Percentiles rank a stretch among this genome's conserved stretches.
Evolutionary conservation across 345 rosid species (phyloP).

Genomic region (Arabis hirsuta): DNA sequence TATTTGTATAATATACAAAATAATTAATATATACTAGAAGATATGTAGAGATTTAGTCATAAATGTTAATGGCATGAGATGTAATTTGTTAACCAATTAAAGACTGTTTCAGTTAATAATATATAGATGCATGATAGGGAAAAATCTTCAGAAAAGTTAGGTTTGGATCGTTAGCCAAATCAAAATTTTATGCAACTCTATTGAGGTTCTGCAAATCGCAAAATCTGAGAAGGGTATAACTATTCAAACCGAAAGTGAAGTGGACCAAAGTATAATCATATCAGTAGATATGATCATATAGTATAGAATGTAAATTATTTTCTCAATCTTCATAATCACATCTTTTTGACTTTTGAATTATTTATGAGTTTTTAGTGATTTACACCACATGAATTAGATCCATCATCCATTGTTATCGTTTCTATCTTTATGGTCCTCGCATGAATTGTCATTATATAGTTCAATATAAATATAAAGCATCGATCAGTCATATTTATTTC

Average conservation of each 20-base stretch:
- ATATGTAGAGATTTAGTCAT: too few species aligned
- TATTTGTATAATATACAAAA: too few species aligned
- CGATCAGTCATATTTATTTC: too few species aligned
- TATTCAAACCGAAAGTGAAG: not conserved
- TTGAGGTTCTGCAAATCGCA: too few species aligned
- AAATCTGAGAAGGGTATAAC: not conserved
- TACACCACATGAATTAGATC: conserved; percentile 46
- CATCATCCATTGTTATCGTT: conserved; percentile 48
- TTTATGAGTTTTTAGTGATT: conserved; percentile 25
- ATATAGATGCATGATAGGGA: too few species aligned
- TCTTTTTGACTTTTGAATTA: conserved; percentile 33
- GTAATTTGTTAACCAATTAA: too few species aligned
- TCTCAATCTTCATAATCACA: conserved; percentile 15
- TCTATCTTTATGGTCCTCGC: conserved; percentile 43
- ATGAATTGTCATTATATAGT: conserved; percentile 23
- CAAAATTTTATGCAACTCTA: too few species aligned
- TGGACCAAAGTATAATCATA: not conserved
- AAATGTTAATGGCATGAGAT: too few species aligned
- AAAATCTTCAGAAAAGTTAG: too few species aligned
- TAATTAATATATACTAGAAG: too few species aligned
- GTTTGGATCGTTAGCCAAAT: too few species aligned
- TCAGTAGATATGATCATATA: not conserved
- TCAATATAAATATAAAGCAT: not conserved
- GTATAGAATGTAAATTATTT: not conserved
- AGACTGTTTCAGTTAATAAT: too few species aligned